Conservation (phyloP, 495 filamentous ascomycete genomes). For the Penicillium macrosclerotiorum region DNA sequence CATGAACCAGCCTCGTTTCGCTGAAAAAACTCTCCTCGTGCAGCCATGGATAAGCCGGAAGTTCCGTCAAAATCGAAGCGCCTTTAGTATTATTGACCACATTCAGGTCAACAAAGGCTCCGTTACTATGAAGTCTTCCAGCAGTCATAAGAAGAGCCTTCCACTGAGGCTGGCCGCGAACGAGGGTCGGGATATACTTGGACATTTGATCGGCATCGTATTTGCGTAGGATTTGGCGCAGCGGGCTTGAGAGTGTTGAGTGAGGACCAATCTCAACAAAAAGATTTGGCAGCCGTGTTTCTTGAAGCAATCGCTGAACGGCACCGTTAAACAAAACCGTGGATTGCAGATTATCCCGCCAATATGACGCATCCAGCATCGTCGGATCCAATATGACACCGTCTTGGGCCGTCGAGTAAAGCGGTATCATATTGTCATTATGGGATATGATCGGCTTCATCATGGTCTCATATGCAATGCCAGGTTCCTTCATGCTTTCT, state of each 20-base stretch:
- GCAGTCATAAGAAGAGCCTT: constrained; percentile 20
- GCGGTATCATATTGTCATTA: not conserved
- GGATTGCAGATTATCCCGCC: constrained; percentile 28
- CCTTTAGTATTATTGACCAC: constrained; percentile 26
- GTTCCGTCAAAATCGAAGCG: constrained; percentile 25
- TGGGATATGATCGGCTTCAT: not conserved
- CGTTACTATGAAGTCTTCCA: constrained; percentile 28
- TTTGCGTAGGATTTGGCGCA: constrained; percentile 39
- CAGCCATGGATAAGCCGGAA: constrained; percentile 53
- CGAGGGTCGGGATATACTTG: constrained; percentile 31
- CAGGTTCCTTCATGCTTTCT: constrained; percentile 1
- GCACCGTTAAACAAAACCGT: constrained; percentile 23
- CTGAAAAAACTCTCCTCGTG: constrained; percentile 35
- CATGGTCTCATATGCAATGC: not conserved
- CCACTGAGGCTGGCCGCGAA: constrained; percentile 11
- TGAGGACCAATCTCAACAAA: constrained; percentile 64
- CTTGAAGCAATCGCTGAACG: constrained; percentile 15
- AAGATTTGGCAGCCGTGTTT: not conserved
- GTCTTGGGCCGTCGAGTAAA: constrained; percentile 21
- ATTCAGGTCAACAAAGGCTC: constrained; percentile 18
- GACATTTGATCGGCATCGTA: not conserved
- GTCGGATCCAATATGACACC: constrained; percentile 7
- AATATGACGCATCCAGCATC: constrained; percentile 35
- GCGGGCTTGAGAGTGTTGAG: constrained; percentile 53
- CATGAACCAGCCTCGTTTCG: constrained; percentile 26